These are phyloP conservation scores for Lactifluus pinguis DNA, from an alignment of 768 basidiomycete species.

Conservation along the genomic window DNA sequence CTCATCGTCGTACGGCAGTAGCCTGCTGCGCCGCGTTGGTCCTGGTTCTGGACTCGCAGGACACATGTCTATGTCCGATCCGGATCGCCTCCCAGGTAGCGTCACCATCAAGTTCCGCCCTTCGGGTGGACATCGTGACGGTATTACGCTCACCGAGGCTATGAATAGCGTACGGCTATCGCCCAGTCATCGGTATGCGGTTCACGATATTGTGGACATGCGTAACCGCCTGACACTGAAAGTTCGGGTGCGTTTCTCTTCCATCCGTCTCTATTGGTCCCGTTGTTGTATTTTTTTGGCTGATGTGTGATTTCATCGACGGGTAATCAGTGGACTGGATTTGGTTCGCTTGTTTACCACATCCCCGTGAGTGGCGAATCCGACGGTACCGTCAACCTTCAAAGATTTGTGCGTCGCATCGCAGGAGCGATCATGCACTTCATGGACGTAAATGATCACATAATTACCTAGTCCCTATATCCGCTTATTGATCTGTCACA, in stretches of 20 bases:
- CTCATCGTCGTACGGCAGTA: conserved; percentile 4
- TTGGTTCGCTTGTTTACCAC: conserved; percentile 12
- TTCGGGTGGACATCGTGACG: conserved; percentile 7
- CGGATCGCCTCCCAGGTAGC: neutral
- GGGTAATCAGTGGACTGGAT: conserved; percentile 16
- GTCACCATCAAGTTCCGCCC: conserved; percentile 14
- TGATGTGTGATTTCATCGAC: neutral
- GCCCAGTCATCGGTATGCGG: neutral
- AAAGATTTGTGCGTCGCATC: conserved; percentile 17
- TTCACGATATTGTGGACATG: conserved; percentile 13
- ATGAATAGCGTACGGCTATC: conserved; percentile 9
- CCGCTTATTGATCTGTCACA: neutral
- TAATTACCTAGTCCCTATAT: neutral
- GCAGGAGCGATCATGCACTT: conserved; percentile 18
- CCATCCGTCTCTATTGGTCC: neutral
- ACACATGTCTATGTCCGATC: neutral
- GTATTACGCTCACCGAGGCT: conserved; percentile 14
- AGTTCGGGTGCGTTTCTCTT: conserved; percentile 12
- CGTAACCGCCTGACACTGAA: conserved; percentile 10
- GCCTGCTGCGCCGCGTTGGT: conserved; percentile 10
- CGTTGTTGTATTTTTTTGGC: neutral
- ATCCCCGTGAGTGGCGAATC: conserved; percentile 13
- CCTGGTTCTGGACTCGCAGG: neutral
- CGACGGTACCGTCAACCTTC: conserved; percentile 6
- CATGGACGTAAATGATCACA: conserved; percentile 8